Evolutionary conservation across 495 filamentous ascomycete species (phyloP), one percentile per base, ranked within the genome.

Genomic region (Aspergillus asperescens): DNA sequence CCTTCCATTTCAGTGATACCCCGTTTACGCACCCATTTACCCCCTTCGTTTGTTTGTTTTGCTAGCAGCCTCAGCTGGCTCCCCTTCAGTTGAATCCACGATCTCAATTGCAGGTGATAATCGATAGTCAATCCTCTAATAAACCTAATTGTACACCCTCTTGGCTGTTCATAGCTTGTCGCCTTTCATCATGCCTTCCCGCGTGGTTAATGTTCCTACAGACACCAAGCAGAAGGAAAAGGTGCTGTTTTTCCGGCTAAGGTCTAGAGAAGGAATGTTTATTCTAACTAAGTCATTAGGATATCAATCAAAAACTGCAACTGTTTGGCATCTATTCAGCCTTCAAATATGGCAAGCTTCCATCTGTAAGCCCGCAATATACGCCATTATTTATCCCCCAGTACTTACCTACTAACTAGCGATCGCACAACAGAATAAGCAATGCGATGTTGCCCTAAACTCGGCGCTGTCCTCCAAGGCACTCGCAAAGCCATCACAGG

Each of bases 301-400:
- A 97, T 67, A 85, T 98, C 65, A 95, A 95, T 69, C 79, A 82
- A 58, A 98, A 98, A 76, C 83, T 98, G 38, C 93, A 96, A 69
- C 71, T 97, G 19, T 97, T 91, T 65, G 93, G 94, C 63, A 96
- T 97, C 66, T 80, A 83, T 67, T 81, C 81, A 60, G 93, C 88
- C 29, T 96, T 98, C 74, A 78, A 88, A 59, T 80, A 81, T 57
- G 90, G 90, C 73, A 97, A 95, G 65, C 82, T 93, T 18, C 92
- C 92, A 54, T 95, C 92, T 57, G 89, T 94, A 77, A 69, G 87
- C 74, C 34, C 25, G 1, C 48, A 29, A 0, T 29, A 31, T n/a
- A 29, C 32, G 3, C 31, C 15, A 31, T 29, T 9, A 25, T 23
- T 15, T 7, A 46, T 40, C 41, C 13, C n/a, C 13, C n/a, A n/a